Conservation (phyloP, 2,329 filamentous ascomycete species). For the Xylariaceae sp. region DNA sequence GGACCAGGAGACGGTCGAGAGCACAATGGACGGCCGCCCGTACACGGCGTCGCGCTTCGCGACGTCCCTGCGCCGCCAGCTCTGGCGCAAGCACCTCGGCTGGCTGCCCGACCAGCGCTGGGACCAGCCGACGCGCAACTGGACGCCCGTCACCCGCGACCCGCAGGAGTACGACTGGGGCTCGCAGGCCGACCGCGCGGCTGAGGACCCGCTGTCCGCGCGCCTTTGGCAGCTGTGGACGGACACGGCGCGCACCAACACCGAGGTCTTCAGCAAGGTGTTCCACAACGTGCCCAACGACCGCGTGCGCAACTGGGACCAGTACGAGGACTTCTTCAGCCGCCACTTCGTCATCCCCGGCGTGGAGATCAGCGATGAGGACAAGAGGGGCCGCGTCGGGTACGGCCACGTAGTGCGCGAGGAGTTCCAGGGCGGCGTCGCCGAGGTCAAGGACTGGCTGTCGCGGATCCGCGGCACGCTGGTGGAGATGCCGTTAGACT, state of each 20-base stretch:
- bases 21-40: constrained; percentile 73
- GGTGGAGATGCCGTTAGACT: constrained; percentile 90
- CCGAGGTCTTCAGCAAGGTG: constrained; percentile 77
- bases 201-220: constrained; percentile 74
- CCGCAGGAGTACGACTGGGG: constrained; percentile 78
- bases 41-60: constrained; percentile 79
- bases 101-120: constrained; percentile 76
- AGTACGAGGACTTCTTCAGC: constrained; percentile 75
- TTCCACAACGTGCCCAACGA: constrained; percentile 83
- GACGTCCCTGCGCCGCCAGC: constrained; percentile 77
- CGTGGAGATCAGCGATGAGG: constrained; percentile 47
- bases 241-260: constrained; percentile 75
- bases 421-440: constrained; percentile 73
- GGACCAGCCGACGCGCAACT: constrained; percentile 73
- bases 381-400: constrained; percentile 59
- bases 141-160: constrained; percentile 72
- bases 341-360: constrained; percentile 67
- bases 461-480: constrained; percentile 70
- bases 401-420: constrained; percentile 88
- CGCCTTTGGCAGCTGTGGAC: constrained; percentile 77
- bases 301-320: constrained; percentile 69
- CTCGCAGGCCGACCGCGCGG: constrained; percentile 68
- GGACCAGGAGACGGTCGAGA: constrained; percentile 73
- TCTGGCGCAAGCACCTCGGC: constrained; percentile 92
- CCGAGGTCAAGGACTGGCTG: constrained; percentile 74